Base-by-base conservation (phyloP, 371 early-diverging fungal species). In the Lichtheimia hyalospora region DNA sequence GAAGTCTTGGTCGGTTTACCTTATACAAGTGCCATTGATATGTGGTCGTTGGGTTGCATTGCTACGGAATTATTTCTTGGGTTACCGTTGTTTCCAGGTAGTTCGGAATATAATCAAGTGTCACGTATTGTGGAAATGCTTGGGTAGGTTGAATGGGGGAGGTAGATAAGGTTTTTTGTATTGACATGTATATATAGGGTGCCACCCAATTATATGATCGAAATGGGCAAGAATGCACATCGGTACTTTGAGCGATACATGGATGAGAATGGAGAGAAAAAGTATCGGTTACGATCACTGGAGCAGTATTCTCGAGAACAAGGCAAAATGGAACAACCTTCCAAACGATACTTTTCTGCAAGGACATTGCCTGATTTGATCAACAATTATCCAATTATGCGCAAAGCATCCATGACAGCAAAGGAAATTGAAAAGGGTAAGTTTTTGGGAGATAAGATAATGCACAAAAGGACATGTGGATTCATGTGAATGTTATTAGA, bases 31-130 rank as follows among this genome's bases (percentile, higher is more conserved):
- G 83, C 94, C 12, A 96, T 97, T 44, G 99, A 99, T 69, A 96
- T 99, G 88, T 99, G 99, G 99, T 95, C 98, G 3, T 76, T 98
- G 8, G 99, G 99, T 0, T 99, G 99, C 74, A 96, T 99, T 59
- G 95, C 96, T 14, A 97, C 96, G 1, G 99, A 99, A 70, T 78
- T 99, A 18, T 95, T 92, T 63, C 75, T 96, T 2, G 96, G 97
- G 0, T 74, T 94, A 4, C 97, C 98, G 0, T 72, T 98, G 62
- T 97, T 97, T 69, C 97, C 98, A 0, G 99, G 99, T 13, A 86
- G 89, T 7, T 93, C 93, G 28, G 96, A 98, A 74, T 96, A 96
- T 69, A 94, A 98, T 66, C 97, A 97, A 71, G 65, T 98, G 0
- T 81, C 84, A 16, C 84, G 97, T 14, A 98, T 98, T 54, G 88